A percentile compares a stretch with the other conserved stretches of the same genome.
These are phyloP conservation scores for Plantago lanceolata DNA, from an alignment of 305 asterid genomes.

Conservation along the genomic window DNA sequence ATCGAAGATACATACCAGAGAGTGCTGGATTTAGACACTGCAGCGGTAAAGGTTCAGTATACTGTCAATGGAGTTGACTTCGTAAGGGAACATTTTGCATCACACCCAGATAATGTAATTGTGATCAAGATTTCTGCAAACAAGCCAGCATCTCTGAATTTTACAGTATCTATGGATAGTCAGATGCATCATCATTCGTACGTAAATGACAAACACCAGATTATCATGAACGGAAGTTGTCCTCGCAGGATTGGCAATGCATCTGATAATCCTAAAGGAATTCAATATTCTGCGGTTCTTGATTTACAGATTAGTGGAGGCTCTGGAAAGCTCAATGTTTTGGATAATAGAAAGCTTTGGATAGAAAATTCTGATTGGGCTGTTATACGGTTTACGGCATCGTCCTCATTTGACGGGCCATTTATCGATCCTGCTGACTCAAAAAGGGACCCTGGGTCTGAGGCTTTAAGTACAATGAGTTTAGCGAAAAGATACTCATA, in stretches of 20 bases:
- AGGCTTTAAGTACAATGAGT: slow-evolving; percentile 38
- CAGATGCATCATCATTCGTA: slow-evolving; percentile 51
- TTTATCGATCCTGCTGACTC: slow-evolving; percentile 55
- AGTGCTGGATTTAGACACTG: slow-evolving; percentile 72
- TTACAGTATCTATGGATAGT: slow-evolving; percentile 51
- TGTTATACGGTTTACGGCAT: slow-evolving; percentile 50
- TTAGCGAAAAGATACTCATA: slow-evolving; percentile 48
- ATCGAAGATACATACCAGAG: slow-evolving; percentile 48
- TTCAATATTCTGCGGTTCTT: slow-evolving; percentile 56
- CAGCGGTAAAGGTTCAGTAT: slow-evolving; percentile 51
- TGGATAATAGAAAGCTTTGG: slow-evolving; percentile 47
- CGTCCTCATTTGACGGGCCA: slow-evolving; percentile 75
- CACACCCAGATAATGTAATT: slow-evolving; percentile 64
- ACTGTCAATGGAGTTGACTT: slow-evolving; percentile 40
- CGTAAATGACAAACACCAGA: slow-evolving; percentile 43
- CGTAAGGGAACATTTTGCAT: slow-evolving; percentile 54
- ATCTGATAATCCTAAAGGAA: slow-evolving; percentile 46
- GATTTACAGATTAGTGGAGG: slow-evolving; percentile 56
- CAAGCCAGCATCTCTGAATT: slow-evolving; percentile 47
- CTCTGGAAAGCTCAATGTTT: slow-evolving; percentile 29
- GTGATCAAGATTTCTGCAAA: slow-evolving; percentile 49
- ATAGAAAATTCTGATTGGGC: slow-evolving; percentile 62
- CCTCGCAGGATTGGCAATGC: slow-evolving; percentile 37
- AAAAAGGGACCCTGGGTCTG: slow-evolving; percentile 41
- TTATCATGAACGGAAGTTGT: slow-evolving; percentile 59